A percentile compares a stretch with the other conserved stretches of the same genome.
phyloP scores from a whole-genome alignment of 352 stramenopile species.

The Achlya hypogyna region DNA sequence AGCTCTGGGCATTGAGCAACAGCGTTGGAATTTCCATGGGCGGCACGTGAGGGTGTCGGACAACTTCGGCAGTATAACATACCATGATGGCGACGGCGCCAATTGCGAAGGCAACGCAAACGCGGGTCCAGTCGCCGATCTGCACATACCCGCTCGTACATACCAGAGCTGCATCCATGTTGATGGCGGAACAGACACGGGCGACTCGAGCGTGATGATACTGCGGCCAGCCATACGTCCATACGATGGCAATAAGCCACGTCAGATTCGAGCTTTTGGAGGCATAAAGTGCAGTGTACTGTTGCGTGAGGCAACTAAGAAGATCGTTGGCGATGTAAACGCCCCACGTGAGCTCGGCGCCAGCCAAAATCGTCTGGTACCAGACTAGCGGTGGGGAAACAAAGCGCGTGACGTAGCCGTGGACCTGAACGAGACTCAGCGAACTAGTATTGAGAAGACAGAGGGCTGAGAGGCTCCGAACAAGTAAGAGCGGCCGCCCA shows the following conservation, averaged over 20 bases:
- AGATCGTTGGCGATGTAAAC: conserved; percentile 13
- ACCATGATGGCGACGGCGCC: not conserved
- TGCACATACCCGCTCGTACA: conserved; percentile 2
- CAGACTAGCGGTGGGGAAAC: not conserved
- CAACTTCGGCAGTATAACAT: not conserved
- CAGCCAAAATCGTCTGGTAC: not conserved
- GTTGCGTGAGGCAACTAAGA: not conserved
- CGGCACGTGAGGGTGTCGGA: not conserved
- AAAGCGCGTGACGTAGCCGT: not conserved
- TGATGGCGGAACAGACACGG: not conserved
- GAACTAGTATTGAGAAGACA: not conserved
- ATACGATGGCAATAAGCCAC: not conserved
- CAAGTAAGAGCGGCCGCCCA: not conserved
- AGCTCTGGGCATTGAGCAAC: not conserved
- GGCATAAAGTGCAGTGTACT: conserved; percentile 6
- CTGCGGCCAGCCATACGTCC: not conserved
- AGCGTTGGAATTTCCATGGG: not conserved
- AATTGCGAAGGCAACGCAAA: not conserved
- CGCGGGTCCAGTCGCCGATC: not conserved
- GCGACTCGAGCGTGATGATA: not conserved
- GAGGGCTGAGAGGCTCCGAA: conserved; percentile 1
- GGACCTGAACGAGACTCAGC: not conserved
- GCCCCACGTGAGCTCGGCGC: not conserved
- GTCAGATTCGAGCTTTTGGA: not conserved
- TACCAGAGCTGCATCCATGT: not conserved